Evolutionary conservation across 2,329 filamentous ascomycete genomes (phyloP).

Genomic region (Aspergillus sp.): DNA sequence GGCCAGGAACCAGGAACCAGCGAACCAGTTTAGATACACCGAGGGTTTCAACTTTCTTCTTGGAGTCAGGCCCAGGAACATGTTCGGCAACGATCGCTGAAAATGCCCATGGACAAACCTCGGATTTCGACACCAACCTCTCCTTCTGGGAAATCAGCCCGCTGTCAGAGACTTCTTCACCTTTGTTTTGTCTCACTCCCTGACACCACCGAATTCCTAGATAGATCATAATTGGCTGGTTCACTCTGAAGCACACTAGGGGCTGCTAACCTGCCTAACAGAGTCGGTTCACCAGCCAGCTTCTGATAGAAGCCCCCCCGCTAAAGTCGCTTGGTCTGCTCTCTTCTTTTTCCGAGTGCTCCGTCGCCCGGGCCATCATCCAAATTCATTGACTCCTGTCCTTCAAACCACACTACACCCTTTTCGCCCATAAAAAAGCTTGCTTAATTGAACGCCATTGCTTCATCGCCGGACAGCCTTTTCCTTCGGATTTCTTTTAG

Average conservation of each 20-base stretch:
- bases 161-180: background rate
- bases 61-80: slow-evolving; percentile 14
- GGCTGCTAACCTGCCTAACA: background rate
- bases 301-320: background rate
- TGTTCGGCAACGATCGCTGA: slow-evolving; percentile 16
- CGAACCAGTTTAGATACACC: background rate
- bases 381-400: background rate
- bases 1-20: slow-evolving; percentile 14
- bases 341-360: background rate
- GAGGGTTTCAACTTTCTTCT: background rate
- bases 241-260: slow-evolving; percentile 6
- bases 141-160: background rate
- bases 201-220: background rate
- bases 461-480: background rate
- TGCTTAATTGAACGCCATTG: background rate
- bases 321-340: background rate
- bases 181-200: slow-evolving; percentile 1
- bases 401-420: background rate
- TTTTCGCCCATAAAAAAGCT: background rate
- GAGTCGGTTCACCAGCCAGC: background rate
- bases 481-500: background rate
- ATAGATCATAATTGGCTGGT: background rate
- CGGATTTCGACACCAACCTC: background rate
- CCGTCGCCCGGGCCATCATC: background rate
- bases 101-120: slow-evolving; percentile 6